These are phyloP conservation scores for Amanita thiersii DNA, from an alignment of 768 basidiomycete species.

Conservation along the genomic window DNA sequence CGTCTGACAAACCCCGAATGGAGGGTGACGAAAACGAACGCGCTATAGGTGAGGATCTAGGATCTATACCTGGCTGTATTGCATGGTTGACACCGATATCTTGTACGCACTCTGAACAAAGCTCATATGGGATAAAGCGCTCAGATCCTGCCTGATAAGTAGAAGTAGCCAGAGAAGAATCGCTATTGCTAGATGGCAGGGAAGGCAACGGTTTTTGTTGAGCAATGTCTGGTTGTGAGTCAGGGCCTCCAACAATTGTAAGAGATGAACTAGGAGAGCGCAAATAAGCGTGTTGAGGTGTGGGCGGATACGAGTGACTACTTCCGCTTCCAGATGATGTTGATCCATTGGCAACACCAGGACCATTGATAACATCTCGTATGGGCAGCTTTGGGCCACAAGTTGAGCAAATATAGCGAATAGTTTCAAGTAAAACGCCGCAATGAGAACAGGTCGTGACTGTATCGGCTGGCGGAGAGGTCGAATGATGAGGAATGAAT, in stretches of 20 bases:
- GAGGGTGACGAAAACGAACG: conserved; percentile 39
- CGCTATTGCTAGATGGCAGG: conserved; percentile 2
- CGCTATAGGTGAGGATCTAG: conserved; percentile 36
- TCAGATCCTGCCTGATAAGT: not conserved
- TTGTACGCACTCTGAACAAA: conserved; percentile 78
- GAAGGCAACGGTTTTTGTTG: conserved; percentile 25
- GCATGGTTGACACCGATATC: conserved; percentile 73
- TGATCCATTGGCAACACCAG: conserved; percentile 46
- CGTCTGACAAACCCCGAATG: conserved; percentile 38
- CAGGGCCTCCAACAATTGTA: conserved; percentile 26
- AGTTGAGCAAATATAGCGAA: conserved; percentile 84
- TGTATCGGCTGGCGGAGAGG: conserved; percentile 45
- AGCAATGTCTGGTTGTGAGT: conserved; percentile 17
- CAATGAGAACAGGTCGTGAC: conserved; percentile 84
- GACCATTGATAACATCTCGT: conserved; percentile 10
- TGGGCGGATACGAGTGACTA: conserved; percentile 27
- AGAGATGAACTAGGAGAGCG: conserved; percentile 27
- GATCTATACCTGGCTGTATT: conserved; percentile 43
- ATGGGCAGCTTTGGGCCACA: conserved; percentile 72
- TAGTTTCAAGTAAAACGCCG: conserved; percentile 61
- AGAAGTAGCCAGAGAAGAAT: too few relatives aligned
- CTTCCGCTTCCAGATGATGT: conserved; percentile 16
- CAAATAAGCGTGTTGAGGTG: conserved; percentile 19
- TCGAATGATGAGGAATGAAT: conserved; percentile 16
- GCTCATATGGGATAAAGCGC: conserved; percentile 58